Conservation (phyloP, 2,329 filamentous ascomycete genomes). For the Aureobasidium subglaciale region DNA sequence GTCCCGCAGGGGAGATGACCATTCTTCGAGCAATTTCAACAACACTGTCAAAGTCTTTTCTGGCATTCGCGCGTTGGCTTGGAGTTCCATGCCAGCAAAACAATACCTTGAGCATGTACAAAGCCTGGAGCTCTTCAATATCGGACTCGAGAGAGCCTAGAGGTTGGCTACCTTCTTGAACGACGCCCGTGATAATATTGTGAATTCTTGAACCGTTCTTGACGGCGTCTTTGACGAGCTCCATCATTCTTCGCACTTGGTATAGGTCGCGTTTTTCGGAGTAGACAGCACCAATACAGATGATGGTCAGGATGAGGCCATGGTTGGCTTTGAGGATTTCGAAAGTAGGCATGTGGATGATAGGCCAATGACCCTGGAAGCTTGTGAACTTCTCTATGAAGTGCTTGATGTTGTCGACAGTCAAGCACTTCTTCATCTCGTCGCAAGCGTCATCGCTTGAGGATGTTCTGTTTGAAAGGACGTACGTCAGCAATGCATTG, state of each 20-base stretch:
- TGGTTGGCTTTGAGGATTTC: conserved; percentile 59
- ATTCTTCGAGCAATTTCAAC: conserved; percentile 51
- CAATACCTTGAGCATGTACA: conserved; percentile 55
- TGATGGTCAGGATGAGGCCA: conserved; percentile 61
- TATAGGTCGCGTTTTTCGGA: conserved; percentile 54
- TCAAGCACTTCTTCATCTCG: conserved; percentile 44
- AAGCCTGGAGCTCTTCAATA: conserved; percentile 61
- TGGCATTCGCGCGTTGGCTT: conserved; percentile 56
- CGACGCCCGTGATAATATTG: conserved; percentile 34
- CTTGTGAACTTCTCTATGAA: conserved; percentile 66
- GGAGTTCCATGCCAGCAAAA: conserved; percentile 65
- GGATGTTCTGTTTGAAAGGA: conserved; percentile 17
- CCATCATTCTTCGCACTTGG: conserved; percentile 62
- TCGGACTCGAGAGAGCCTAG: conserved; percentile 33
- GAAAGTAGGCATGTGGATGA: conserved; percentile 66
- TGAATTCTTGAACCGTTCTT: conserved; percentile 50
- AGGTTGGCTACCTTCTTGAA: conserved; percentile 35
- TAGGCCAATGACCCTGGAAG: conserved; percentile 66
- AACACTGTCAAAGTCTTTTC: conserved; percentile 52
- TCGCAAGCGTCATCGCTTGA: conserved; percentile 17
- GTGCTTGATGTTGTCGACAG: conserved; percentile 60
- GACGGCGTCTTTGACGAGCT: conserved; percentile 53
- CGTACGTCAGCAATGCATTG: conserved; percentile 39
- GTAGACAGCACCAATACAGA: conserved; percentile 69
- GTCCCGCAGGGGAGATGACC: conserved; percentile 49